Conservation (phyloP, 345 rosid genomes). For the Populus deltoides region DNA sequence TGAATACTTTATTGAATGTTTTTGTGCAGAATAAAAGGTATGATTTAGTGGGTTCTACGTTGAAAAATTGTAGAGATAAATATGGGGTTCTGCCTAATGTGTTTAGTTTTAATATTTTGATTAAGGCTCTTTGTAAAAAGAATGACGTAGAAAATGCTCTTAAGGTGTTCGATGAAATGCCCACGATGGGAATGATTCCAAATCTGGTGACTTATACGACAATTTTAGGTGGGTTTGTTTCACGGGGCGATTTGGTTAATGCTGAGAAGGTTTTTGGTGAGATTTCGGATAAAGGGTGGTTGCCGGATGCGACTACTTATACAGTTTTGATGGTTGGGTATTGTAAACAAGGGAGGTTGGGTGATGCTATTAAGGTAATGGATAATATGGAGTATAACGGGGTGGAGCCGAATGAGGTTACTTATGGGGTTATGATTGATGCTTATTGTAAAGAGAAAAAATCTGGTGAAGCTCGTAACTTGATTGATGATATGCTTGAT, state of each 20-base stretch:
- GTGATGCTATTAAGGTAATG: conserved; percentile 74
- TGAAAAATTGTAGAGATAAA: conserved; percentile 45
- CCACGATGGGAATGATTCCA: conserved; percentile 70
- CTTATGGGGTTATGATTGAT: conserved; percentile 79
- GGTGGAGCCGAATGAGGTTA: conserved; percentile 74
- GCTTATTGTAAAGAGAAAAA: conserved; percentile 64
- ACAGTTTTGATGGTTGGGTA: conserved; percentile 77
- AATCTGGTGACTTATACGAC: conserved; percentile 75
- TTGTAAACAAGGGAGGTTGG: conserved; percentile 60
- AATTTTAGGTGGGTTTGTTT: conserved; percentile 63
- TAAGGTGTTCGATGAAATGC: conserved; percentile 78
- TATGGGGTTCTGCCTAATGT: conserved; percentile 67
- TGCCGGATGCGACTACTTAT: conserved; percentile 74
- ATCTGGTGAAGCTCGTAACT: conserved; percentile 65
- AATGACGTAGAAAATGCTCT: conserved; percentile 57
- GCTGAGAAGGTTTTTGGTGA: conserved; percentile 59
- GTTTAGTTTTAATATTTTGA: conserved; percentile 64
- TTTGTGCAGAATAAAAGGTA: conserved; percentile 66
- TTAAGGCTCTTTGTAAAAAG: conserved; percentile 63
- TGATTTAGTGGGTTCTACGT: conserved; percentile 51
- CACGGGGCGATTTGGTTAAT: conserved; percentile 62
- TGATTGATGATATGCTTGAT: conserved; percentile 73
- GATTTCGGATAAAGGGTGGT: conserved; percentile 75
- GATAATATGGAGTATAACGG: conserved; percentile 82
- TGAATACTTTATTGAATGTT: conserved; percentile 77